Evolutionary conservation across 2,329 filamentous ascomycete genomes (phyloP).

Genomic region (Endothia cerciana): DNA sequence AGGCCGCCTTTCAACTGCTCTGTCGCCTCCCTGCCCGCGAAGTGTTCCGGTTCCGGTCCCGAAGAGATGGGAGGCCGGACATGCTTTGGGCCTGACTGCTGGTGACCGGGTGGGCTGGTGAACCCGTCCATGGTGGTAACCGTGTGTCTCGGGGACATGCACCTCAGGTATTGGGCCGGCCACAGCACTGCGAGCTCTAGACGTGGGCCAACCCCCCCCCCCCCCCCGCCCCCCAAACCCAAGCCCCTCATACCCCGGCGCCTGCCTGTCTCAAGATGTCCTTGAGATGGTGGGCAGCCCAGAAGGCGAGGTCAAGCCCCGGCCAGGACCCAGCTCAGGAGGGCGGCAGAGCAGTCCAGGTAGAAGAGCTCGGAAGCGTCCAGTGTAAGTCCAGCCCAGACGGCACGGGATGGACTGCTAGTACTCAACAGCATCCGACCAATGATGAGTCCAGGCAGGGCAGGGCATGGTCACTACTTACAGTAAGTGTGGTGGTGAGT

Average conservation of each 20-base stretch:
- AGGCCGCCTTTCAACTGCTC: neutral
- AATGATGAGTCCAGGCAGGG: too few species aligned
- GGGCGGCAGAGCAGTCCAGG: neutral
- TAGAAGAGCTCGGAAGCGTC: neutral
- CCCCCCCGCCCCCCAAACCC: too few species aligned
- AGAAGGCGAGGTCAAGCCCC: neutral
- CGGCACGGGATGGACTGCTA: too few species aligned
- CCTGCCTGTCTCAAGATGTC: neutral
- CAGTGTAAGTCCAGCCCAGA: too few species aligned
- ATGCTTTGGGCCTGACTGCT: neutral
- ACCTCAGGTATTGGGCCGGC: neutral
- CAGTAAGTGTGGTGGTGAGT: too few species aligned
- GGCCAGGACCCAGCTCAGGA: too few species aligned
- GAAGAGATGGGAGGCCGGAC: neutral
- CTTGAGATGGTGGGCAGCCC: neutral
- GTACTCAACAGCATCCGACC: too few species aligned
- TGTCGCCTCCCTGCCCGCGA: neutral
- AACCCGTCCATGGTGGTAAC: too few species aligned
- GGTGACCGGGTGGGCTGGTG: too few species aligned
- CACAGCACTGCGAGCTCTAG: too few species aligned
- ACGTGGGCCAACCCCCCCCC: too few species aligned
- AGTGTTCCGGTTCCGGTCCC: neutral
- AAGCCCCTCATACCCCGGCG: neutral
- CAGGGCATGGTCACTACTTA: too few species aligned
- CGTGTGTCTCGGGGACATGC: conserved; percentile 13